Percentiles rank a stretch among this genome's conserved stretches.
Conservation (phyloP, 2,329 filamentous ascomycete species). For the Boeremia lycopersici region DNA sequence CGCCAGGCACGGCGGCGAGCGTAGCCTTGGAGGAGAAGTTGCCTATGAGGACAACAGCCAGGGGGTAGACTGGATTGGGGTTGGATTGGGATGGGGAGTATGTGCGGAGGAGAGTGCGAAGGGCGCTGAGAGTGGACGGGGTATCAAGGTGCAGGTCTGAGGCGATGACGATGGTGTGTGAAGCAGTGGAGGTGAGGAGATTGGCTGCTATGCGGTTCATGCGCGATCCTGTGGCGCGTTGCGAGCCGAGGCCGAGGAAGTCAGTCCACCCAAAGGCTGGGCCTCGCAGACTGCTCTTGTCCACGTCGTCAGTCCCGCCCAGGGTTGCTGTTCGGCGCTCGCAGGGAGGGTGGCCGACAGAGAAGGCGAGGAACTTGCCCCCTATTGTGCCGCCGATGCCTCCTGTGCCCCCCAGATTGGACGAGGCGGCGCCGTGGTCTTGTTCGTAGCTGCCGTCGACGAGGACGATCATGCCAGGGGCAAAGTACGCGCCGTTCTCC, state of each 20-base stretch:
- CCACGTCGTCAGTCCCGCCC: slow-evolving; percentile 64
- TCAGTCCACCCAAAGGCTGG: slow-evolving; percentile 89
- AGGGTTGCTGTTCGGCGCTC: slow-evolving; percentile 82
- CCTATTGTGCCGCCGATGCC: slow-evolving; percentile 90
- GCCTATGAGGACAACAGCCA: slow-evolving; percentile 82
- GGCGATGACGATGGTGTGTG: slow-evolving; percentile 71
- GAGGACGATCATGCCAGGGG: slow-evolving; percentile 93
- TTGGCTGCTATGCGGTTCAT: slow-evolving; percentile 82
- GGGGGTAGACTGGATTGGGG: slow-evolving; percentile 68
- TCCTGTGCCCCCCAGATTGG: slow-evolving; percentile 71
- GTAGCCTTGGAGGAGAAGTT: slow-evolving; percentile 73
- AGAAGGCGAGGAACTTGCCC: slow-evolving; percentile 89
- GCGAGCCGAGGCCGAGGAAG: slow-evolving; percentile 89
- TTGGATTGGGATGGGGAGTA: slow-evolving; percentile 66
- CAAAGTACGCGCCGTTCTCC: slow-evolving; percentile 87
- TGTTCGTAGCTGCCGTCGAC: slow-evolving; percentile 97
- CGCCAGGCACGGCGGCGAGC: slow-evolving; percentile 68
- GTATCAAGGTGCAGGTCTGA: slow-evolving; percentile 88
- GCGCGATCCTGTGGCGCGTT: slow-evolving; percentile 78
- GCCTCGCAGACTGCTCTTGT: slow-evolving; percentile 45
- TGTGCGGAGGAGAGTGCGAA: slow-evolving; percentile 76
- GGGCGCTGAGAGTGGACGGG: slow-evolving; percentile 77
- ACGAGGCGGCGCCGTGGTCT: slow-evolving; percentile 72
- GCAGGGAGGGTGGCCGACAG: slow-evolving; percentile 88
- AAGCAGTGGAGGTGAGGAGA: slow-evolving; percentile 57